Evolutionary conservation across 441 rosid species (phyloP).

Genomic region (Macaranga tanarius): DNA sequence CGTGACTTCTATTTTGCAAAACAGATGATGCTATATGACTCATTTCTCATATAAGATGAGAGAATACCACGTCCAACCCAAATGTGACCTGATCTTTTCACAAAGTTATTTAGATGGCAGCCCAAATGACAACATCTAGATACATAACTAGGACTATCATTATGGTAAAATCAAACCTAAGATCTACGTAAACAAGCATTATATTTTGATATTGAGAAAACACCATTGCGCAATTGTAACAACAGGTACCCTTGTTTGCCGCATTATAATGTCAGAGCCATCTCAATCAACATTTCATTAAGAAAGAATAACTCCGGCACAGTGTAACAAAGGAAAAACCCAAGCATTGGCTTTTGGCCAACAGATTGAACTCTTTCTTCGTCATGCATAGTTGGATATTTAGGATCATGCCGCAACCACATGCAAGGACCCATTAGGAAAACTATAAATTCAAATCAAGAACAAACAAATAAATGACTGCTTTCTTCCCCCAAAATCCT

Average conservation of each 20-base stretch:
- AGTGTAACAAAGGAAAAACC: background rate
- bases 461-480: background rate
- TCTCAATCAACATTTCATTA: too few relatives aligned
- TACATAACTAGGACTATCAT: background rate
- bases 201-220: background rate
- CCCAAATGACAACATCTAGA: background rate
- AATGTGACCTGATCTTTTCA: background rate
- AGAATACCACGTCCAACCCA: background rate
- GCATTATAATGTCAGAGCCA: background rate
- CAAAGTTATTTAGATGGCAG: background rate
- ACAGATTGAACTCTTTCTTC: background rate
- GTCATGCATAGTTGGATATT: background rate
- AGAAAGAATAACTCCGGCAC: background rate
- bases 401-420: too few relatives aligned
- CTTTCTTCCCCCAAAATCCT: background rate
- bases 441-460: background rate
- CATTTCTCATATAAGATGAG: conserved; percentile 2
- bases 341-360: background rate
- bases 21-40: background rate
- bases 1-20: background rate
- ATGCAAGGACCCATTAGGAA: too few relatives aligned
- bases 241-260: background rate
- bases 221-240: background rate
- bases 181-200: background rate
- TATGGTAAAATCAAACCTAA: background rate